These are phyloP conservation scores for Geotrichum siamense DNA, from an alignment of 1,139 yeast species.

Conservation along the genomic window DNA sequence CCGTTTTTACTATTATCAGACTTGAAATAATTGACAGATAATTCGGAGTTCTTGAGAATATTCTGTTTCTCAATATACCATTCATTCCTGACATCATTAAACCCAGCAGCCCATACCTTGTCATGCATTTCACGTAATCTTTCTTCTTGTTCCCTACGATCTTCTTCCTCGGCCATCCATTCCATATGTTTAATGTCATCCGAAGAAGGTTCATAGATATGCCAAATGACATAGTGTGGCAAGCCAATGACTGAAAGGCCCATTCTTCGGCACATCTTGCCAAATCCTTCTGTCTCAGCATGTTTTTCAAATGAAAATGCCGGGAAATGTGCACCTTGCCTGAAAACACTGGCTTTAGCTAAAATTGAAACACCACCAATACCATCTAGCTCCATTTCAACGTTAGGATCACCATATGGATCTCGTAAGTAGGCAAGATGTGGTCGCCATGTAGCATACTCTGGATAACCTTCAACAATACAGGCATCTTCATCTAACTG, in stretches of 20 bases:
- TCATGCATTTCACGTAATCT: conserved; percentile 62
- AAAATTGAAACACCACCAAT: conserved; percentile 87
- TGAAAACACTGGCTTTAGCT: conserved; percentile 70
- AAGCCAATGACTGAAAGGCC: conserved; percentile 78
- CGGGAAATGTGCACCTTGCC: conserved; percentile 80
- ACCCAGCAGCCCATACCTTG: conserved; percentile 69
- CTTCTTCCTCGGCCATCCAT: conserved; percentile 93
- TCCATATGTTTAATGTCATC: conserved; percentile 91
- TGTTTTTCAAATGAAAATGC: conserved; percentile 75
- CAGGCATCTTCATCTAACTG: conserved; percentile 79
- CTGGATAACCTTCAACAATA: conserved; percentile 88
- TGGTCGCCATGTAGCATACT: conserved; percentile 82
- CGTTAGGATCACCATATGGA: conserved; percentile 64
- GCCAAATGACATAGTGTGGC: conserved; percentile 85
- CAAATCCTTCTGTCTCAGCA: conserved; percentile 87
- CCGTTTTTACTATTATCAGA: conserved; percentile 1
- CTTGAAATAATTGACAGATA: conserved; percentile 25
- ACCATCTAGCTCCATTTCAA: conserved; percentile 71
- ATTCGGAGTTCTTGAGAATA: conserved; percentile 66
- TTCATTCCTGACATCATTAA: conserved; percentile 59
- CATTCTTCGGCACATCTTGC: conserved; percentile 75
- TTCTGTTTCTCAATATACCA: conserved; percentile 63
- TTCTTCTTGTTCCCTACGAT: conserved; percentile 60
- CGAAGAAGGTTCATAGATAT: conserved; percentile 59
- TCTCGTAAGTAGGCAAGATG: conserved; percentile 69